A percentile compares a stretch with the other conserved stretches of the same genome.
Evolutionary conservation across 2,329 filamentous ascomycete species (phyloP).

Genomic region (Plectosphaerella plurivora): DNA sequence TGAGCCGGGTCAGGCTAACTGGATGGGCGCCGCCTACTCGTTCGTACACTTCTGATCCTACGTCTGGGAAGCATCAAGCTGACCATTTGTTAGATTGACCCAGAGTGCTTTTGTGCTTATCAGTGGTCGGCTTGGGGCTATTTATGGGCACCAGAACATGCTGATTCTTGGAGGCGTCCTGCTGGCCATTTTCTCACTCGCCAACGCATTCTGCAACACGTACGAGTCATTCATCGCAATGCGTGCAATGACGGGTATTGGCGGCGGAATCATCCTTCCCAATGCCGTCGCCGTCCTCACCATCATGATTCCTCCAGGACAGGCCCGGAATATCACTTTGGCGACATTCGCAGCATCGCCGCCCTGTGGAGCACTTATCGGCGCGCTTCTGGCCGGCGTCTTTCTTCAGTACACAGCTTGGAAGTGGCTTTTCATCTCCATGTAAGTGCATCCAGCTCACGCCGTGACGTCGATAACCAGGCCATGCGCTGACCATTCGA

Average conservation of each 20-base stretch:
- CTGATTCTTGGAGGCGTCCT: conserved; percentile 37
- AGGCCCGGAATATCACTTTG: conserved; percentile 36
- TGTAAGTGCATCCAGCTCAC: conserved; percentile 18
- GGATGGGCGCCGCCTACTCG: conserved; percentile 34
- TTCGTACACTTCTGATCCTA: conserved; percentile 10
- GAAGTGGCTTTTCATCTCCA: conserved; percentile 35
- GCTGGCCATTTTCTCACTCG: conserved; percentile 36
- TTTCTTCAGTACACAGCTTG: conserved; percentile 22
- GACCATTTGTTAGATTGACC: conserved; percentile 30
- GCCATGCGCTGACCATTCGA: too few species aligned
- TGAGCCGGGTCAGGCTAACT: conserved; percentile 27
- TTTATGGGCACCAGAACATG: conserved; percentile 47
- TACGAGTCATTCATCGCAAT: conserved; percentile 36
- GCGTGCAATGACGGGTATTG: conserved; percentile 43
- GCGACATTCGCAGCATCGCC: conserved; percentile 42
- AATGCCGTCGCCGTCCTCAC: conserved; percentile 47
- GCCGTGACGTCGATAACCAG: too few species aligned
- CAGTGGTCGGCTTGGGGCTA: conserved; percentile 44
- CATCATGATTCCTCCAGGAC: conserved; percentile 41
- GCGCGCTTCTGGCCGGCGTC: conserved; percentile 32
- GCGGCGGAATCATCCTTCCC: conserved; percentile 46
- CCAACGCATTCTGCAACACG: conserved; percentile 36
- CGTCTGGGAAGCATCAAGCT: too few species aligned
- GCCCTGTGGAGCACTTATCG: conserved; percentile 39
- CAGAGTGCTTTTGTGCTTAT: conserved; percentile 50